phyloP scores from a whole-genome alignment of 2,329 filamentous ascomycete genomes.

The Zymoseptoria passerinii region DNA sequence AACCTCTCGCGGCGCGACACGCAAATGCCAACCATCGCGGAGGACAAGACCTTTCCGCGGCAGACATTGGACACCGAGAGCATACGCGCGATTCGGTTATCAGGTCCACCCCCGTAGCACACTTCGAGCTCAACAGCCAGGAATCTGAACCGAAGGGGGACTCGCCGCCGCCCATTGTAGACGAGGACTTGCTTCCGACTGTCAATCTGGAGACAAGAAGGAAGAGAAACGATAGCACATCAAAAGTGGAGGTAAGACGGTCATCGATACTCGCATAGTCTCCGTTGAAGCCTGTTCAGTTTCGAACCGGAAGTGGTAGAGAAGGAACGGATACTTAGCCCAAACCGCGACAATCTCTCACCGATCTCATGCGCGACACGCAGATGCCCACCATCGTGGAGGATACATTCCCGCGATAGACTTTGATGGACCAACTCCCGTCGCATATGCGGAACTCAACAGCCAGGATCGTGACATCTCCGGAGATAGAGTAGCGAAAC shows the following conservation, averaged over 20 bases:
- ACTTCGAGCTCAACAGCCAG: slow-evolving; percentile 39
- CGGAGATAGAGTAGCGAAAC: no score
- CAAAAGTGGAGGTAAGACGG: slow-evolving; percentile 35
- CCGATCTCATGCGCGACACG: not conserved
- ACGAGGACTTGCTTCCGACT: slow-evolving; percentile 32
- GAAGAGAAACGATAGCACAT: slow-evolving; percentile 45
- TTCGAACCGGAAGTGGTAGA: not conserved
- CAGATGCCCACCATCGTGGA: not conserved
- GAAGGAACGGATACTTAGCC: not conserved
- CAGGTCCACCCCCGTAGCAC: slow-evolving; percentile 49
- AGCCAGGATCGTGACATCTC: no score
- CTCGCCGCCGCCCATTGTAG: slow-evolving; percentile 11
- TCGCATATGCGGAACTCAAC: no score
- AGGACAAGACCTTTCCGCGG: not conserved
- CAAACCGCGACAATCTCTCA: not conserved
- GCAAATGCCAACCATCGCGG: not conserved
- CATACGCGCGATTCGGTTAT: slow-evolving; percentile 43
- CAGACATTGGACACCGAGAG: slow-evolving; percentile 45
- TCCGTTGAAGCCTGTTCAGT: slow-evolving; percentile 24
- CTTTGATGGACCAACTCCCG: not conserved
- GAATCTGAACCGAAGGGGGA: no score
- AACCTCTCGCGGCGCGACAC: not conserved
- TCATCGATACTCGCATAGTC: slow-evolving; percentile 37
- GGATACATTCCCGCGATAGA: not conserved
- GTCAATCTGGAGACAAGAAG: slow-evolving; percentile 46